Evolutionary conservation across 2,329 filamentous ascomycete genomes (phyloP).

Genomic region (Thelonectria olida): DNA sequence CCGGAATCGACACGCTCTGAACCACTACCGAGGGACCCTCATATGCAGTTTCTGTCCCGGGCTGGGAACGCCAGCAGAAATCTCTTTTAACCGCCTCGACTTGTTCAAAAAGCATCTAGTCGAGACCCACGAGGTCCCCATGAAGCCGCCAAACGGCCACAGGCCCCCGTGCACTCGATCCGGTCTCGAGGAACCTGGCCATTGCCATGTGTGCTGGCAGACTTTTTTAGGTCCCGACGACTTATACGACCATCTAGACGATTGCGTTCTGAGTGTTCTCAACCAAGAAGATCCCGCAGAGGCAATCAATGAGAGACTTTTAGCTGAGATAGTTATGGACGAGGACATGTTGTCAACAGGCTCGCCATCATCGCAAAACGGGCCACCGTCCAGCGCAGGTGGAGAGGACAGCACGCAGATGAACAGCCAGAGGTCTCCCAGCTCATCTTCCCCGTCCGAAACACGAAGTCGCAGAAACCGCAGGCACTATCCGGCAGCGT

Average conservation of each 20-base stretch:
- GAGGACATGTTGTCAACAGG: background rate
- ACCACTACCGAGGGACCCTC: slow-evolving; percentile 1
- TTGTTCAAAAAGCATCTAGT: slow-evolving; percentile 1
- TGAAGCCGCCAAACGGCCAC: background rate
- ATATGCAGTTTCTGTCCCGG: slow-evolving; percentile 1
- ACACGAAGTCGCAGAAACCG: background rate
- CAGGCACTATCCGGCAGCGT: background rate
- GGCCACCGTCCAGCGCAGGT: background rate
- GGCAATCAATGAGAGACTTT: background rate
- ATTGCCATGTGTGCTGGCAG: background rate
- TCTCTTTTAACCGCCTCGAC: background rate
- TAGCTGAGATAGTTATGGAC: background rate
- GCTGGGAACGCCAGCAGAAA: background rate
- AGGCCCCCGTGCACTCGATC: background rate
- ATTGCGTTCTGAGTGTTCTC: background rate
- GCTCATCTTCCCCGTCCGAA: background rate
- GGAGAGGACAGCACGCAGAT: background rate
- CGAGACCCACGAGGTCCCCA: background rate
- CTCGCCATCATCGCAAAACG: background rate
- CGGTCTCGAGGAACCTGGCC: background rate
- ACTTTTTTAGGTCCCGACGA: background rate
- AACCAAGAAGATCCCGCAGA: background rate
- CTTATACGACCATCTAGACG: slow-evolving; percentile 2
- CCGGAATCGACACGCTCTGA: background rate
- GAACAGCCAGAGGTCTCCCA: background rate